Evolutionary conservation across 140 eudicot genomes (phyloP).

Genomic region (Erigeron philadelphicus): DNA sequence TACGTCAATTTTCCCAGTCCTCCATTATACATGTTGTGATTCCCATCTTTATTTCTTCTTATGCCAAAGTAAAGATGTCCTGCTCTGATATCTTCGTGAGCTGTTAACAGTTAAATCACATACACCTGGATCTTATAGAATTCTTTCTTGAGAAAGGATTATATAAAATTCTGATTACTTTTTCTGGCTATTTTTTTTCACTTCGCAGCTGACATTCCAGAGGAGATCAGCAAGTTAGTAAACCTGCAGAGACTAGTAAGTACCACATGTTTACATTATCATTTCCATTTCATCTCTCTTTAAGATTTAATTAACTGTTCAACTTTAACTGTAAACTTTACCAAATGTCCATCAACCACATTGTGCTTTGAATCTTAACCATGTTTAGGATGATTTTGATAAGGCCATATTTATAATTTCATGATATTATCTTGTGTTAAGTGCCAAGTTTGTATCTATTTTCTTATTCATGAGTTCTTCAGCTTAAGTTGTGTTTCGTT

Average conservation of each 20-base stretch:
- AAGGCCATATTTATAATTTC: conserved; percentile 1
- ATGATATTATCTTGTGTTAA: background rate
- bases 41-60: conserved; percentile 1
- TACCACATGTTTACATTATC: conserved; percentile 5
- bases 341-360: background rate
- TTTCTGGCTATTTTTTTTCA: conserved; percentile 11
- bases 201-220: conserved; percentile 70
- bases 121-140: background rate
- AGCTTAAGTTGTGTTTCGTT: background rate
- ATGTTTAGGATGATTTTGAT: background rate
- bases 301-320: background rate
- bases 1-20: background rate
- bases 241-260: conserved; percentile 94
- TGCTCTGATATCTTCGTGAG: background rate
- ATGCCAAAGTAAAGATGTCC: background rate
- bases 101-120: background rate
- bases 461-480: background rate
- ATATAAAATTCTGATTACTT: conserved; percentile 4
- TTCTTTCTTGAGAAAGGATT: background rate
- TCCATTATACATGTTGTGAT: background rate
- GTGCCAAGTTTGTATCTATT: background rate
- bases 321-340: background rate
- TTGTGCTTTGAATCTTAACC: background rate
- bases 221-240: conserved; percentile 63
- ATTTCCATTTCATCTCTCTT: background rate